Base-by-base conservation (phyloP, 805 yeast genomes). In the Candida verbasci region DNA sequence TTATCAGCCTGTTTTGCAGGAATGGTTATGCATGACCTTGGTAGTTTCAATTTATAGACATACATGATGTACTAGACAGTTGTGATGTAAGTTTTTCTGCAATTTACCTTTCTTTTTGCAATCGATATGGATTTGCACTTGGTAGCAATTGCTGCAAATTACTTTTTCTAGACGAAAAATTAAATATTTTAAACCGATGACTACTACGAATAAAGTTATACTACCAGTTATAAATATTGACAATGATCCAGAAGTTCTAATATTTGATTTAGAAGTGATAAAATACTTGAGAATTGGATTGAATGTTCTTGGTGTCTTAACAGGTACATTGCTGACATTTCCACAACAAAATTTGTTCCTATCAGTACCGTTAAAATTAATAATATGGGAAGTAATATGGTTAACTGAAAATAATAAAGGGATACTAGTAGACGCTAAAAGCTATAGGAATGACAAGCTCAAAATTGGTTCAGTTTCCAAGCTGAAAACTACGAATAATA, bases 311-410 rank as follows among this genome's bases (percentile, higher is more conserved):
- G 98, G 98, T 0, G 76, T 82, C 1, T 64, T 91, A 11, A 62
- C 76, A 0, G 98, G 98, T 0, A 84, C 96, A 0, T 61, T 93
- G 21, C 85, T 96, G 0, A 70, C 78, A 31, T 87, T 89, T n/a
- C 93, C 97, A 2, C 98, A 93, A 55, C 98, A 91, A 52, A 88
- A 87, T 50, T 68, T 80, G n/a, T 83, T 89, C 49, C 63, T 86
- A 27, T 94, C 96, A 0, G 59, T 89, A 2, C 98, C 98, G 0
- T 57, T 93, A 34, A 76, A 78, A 49, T 62, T 91, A 29, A 70
- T 78, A 59, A 57, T 76, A 0, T 94, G 86, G 56, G 97, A 91
- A 49, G 77, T 80, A 0, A 43, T 77, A 9, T 85, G 85, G 77
- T 62, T 88, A 20, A 65, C 81, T 7, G 60, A 62, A 4, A 49